Evolutionary conservation across 129 eudicot species (phyloP).

Genomic region (Tagetes erecta): DNA sequence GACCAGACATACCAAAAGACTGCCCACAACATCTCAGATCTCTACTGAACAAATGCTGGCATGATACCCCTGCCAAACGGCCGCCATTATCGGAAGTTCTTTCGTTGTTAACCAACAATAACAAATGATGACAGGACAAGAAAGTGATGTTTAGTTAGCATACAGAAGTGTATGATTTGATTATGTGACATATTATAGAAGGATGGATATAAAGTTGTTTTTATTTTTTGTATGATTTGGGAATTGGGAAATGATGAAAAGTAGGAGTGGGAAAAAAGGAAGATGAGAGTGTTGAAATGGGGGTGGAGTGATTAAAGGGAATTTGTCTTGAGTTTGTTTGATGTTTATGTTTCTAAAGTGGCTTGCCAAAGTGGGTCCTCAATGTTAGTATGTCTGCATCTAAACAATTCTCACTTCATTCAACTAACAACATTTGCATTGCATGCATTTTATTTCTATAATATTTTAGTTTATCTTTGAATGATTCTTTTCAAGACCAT

Average conservation of each 20-base stretch:
- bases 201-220: slow-evolving; percentile 25
- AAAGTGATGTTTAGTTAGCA: slow-evolving; percentile 33
- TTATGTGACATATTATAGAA: slow-evolving; percentile 29
- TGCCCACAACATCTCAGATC: slow-evolving; percentile 73
- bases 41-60: slow-evolving; percentile 88
- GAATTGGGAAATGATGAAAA: slow-evolving; percentile 22
- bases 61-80: slow-evolving; percentile 76
- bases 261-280: slow-evolving; percentile 19
- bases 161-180: slow-evolving; percentile 22
- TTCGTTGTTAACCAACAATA: slow-evolving; percentile 46
- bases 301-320: slow-evolving; percentile 41
- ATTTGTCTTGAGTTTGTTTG: slow-evolving; percentile 36
- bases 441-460: no score
- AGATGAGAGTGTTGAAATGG: slow-evolving; percentile 28
- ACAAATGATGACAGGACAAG: slow-evolving; percentile 23
- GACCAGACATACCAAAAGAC: slow-evolving; percentile 93
- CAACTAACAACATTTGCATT: no score
- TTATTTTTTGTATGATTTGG: slow-evolving; percentile 1
- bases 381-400: slow-evolving; percentile 16
- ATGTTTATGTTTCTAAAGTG: slow-evolving; percentile 41
- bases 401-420: background rate
- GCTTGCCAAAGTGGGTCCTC: slow-evolving; percentile 36
- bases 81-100: slow-evolving; percentile 77
- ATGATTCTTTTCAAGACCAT: no score
- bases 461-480: no score